A percentile compares a stretch with the other conserved stretches of the same genome.
Conservation (phyloP, 129 eudicot species). For the carrot (Daucus carota) region DNA sequence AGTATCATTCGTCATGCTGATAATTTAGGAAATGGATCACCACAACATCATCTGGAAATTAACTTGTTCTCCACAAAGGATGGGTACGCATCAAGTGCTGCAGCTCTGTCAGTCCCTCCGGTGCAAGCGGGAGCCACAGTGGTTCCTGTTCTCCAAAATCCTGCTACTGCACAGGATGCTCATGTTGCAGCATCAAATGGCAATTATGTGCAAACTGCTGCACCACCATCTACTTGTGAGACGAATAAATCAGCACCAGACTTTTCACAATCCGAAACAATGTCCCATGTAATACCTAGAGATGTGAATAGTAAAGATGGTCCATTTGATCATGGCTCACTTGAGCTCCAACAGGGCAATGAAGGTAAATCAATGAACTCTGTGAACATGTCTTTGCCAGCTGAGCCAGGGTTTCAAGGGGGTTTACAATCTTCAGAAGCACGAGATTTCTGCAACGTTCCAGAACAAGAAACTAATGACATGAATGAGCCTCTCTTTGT, state of each 20-base stretch:
- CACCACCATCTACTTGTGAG: slow-evolving; percentile 50
- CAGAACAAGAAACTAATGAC: slow-evolving; percentile 35
- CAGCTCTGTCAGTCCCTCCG: slow-evolving; percentile 34
- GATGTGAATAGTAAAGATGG: slow-evolving; percentile 24
- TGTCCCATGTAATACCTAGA: slow-evolving; percentile 31
- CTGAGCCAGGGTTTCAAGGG: slow-evolving; percentile 22
- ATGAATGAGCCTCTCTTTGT: slow-evolving; percentile 50
- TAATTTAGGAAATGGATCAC: slow-evolving; percentile 25
- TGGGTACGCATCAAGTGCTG: slow-evolving; percentile 15
- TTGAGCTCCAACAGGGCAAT: slow-evolving; percentile 19
- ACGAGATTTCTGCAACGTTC: slow-evolving; percentile 13
- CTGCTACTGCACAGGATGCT: slow-evolving; percentile 25
- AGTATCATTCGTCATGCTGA: slow-evolving; percentile 22
- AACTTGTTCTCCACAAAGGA: slow-evolving; percentile 18
- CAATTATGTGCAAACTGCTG: slow-evolving; percentile 47
- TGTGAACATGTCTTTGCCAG: slow-evolving; percentile 15
- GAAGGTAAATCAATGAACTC: slow-evolving; percentile 26
- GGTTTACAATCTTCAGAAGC: slow-evolving; percentile 23
- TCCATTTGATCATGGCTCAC: slow-evolving; percentile 20
- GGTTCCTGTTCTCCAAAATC: slow-evolving; percentile 64
- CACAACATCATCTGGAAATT: slow-evolving; percentile 11
- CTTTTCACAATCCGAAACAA: slow-evolving; percentile 25
- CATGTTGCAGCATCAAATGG: slow-evolving; percentile 40
- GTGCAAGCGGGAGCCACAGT: slow-evolving; percentile 57
- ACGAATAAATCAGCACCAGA: slow-evolving; percentile 37